Conservation (phyloP, 78 protist species). For the Monosiga brevicollis region DNA sequence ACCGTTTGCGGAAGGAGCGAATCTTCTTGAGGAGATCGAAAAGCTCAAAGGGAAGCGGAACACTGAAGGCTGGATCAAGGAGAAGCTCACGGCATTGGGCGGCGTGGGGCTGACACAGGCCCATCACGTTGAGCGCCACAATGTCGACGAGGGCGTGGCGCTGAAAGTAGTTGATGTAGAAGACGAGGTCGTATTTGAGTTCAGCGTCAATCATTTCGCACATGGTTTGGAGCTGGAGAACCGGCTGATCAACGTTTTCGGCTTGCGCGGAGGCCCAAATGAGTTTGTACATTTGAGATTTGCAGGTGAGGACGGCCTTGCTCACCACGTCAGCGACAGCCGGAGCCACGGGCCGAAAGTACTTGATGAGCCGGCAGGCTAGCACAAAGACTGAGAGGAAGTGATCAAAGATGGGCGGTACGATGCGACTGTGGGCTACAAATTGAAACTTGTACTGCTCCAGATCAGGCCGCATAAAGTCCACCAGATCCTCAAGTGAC, state of each 20-base stretch:
- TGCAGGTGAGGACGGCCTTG: background rate
- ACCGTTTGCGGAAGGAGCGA: background rate
- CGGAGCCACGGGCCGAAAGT: background rate
- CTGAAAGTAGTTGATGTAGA: background rate
- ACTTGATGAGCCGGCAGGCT: background rate
- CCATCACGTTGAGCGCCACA: background rate
- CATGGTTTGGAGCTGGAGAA: background rate
- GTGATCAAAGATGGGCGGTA: background rate
- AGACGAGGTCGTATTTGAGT: background rate
- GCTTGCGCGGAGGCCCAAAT: background rate
- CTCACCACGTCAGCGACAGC: background rate
- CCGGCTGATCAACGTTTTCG: background rate
- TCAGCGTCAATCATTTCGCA: background rate
- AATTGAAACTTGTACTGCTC: background rate
- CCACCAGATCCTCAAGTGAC: background rate
- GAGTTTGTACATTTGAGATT: background rate
- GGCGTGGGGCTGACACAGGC: background rate
- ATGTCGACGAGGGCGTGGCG: background rate
- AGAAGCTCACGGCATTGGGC: background rate
- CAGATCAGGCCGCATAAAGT: background rate
- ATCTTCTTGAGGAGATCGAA: background rate
- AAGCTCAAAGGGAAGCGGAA: background rate
- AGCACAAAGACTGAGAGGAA: background rate
- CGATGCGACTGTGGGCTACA: background rate
- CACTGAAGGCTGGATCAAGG: background rate